Evolutionary conservation across 148 eudicot species (phyloP), one percentile per base, ranked within the genome.

Genomic region (Selenicereus undatus): DNA sequence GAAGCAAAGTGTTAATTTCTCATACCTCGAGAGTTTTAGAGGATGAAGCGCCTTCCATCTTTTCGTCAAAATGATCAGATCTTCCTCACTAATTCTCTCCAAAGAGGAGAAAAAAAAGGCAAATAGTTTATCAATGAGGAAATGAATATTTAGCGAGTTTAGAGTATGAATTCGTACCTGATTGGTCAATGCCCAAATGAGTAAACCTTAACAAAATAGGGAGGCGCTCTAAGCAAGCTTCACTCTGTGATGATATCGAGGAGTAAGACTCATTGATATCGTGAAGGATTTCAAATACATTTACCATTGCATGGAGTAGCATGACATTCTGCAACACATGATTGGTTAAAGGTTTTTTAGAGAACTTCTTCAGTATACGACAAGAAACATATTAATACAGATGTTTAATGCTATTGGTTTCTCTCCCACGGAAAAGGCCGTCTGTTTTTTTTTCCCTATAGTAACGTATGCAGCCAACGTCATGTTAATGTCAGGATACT

Each of bases 1-100:
- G 54, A 58, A 75, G 42, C 81, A 56, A 78, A 62, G 20, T 20
- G 42, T 27, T 11, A 24, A 30, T 51, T 45, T 45, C 50, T 32
- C 82, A 56, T 80, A 84, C 86, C 86, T 80, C 81, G 50, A 36
- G 9, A 73, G 81, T 35, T 56, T 51, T 50, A 12, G 83, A 64
- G 70, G 81, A 77, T 36, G 78, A 62, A 72, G 81, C 36, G 74
- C 71, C 71, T 50, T 73, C 83, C 86, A 84, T 84, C 54, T 69
- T 52, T 71, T 74, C 72, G 42, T 24, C 29, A 35, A 71, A 26
- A 72, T 9, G 0, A 66, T 62, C 70, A 62, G 78, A 75, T 69
- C 18, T 58, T 70, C 45, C 80, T 78, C 13, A 64, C 78, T 13
- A 64, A 71, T 42, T 76, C 76, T 60, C 76, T 76, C 73, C 74